phyloP scores from a whole-genome alignment of 345 rosid species.

The Sapria himalayana region DNA sequence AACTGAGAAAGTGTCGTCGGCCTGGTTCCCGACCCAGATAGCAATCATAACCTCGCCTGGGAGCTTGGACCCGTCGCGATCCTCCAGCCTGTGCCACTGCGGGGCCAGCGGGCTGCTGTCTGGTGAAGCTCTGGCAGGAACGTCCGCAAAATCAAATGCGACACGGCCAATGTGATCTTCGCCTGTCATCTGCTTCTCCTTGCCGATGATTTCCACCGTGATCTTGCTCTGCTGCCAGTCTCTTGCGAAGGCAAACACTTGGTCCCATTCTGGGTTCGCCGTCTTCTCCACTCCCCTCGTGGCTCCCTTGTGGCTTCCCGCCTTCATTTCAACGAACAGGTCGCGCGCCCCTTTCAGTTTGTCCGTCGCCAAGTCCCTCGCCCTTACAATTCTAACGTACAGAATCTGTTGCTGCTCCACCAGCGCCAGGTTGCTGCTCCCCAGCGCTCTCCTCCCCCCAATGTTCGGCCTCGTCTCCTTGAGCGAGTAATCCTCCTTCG shows the following conservation, averaged over 20 bases:
- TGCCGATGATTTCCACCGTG: slow-evolving; percentile 19
- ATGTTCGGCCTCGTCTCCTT: slow-evolving; percentile 24
- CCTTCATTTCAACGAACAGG: slow-evolving; percentile 13
- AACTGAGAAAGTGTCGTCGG: slow-evolving; percentile 19
- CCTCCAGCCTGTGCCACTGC: slow-evolving; percentile 20
- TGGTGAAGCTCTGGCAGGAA: slow-evolving; percentile 16
- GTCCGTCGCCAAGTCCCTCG: slow-evolving; percentile 14
- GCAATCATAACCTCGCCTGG: slow-evolving; percentile 22
- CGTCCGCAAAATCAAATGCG: slow-evolving; percentile 10
- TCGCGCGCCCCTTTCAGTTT: slow-evolving; percentile 5
- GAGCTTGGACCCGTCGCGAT: slow-evolving; percentile 9
- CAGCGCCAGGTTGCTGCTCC: slow-evolving; percentile 21
- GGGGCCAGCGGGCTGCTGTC: slow-evolving; percentile 27
- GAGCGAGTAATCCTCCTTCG: slow-evolving; percentile 19
- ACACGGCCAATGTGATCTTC: slow-evolving; percentile 18
- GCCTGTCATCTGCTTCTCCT: slow-evolving; percentile 8
- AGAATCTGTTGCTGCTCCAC: slow-evolving; percentile 26
- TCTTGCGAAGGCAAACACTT: slow-evolving; percentile 27
- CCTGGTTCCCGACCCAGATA: slow-evolving; percentile 27
- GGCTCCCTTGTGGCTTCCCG: slow-evolving; percentile 16
- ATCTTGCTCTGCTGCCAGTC: slow-evolving; percentile 17
- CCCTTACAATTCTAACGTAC: slow-evolving; percentile 18
- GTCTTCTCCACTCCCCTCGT: slow-evolving; percentile 10
- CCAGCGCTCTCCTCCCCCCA: slow-evolving; percentile 16
- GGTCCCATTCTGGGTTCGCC: slow-evolving; percentile 18